Percentiles rank a stretch among this genome's conserved stretches.
phyloP scores from a whole-genome alignment of 1,139 yeast genomes.

The Suhomyces atakaporum region DNA sequence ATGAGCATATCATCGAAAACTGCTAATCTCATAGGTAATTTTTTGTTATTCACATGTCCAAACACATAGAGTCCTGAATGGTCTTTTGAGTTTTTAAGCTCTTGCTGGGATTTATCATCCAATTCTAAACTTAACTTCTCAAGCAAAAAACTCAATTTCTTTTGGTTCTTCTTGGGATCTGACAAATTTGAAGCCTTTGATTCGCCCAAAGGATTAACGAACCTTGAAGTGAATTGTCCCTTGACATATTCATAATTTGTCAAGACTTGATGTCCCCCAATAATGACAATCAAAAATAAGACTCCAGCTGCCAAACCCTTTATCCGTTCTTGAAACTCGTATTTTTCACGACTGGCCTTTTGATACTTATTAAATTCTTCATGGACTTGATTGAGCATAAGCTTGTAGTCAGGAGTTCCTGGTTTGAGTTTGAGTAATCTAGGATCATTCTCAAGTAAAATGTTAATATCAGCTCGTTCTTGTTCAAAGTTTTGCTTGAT shows the following conservation, averaged over 20 bases:
- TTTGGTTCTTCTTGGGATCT: slow-evolving; percentile 33
- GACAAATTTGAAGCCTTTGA: slow-evolving; percentile 28
- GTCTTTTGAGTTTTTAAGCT: slow-evolving; percentile 28
- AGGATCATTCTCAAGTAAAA: slow-evolving; percentile 36
- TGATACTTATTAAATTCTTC: slow-evolving; percentile 28
- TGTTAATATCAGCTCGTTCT: slow-evolving; percentile 26
- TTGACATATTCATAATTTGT: slow-evolving; percentile 45
- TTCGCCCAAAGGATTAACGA: slow-evolving; percentile 34
- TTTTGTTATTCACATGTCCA: slow-evolving; percentile 37
- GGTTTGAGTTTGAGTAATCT: slow-evolving; percentile 31
- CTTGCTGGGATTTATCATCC: slow-evolving; percentile 30
- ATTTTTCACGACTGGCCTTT: slow-evolving; percentile 22
- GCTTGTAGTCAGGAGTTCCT: slow-evolving; percentile 44
- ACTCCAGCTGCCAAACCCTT: slow-evolving; percentile 39
- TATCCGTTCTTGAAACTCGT: slow-evolving; percentile 36
- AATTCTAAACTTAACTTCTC: slow-evolving; percentile 36
- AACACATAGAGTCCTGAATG: slow-evolving; percentile 41
- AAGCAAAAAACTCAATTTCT: slow-evolving; percentile 25
- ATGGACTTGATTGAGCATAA: slow-evolving; percentile 32
- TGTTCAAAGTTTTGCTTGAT: slow-evolving; percentile 12
- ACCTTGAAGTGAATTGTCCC: slow-evolving; percentile 25
- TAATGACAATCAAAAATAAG: slow-evolving; percentile 32
- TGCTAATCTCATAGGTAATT: slow-evolving; percentile 59
- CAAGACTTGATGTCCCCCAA: slow-evolving; percentile 42
- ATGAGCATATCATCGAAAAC: slow-evolving; percentile 65